A percentile compares a stretch with the other conserved stretches of the same genome.
Conservation (phyloP, 495 filamentous ascomycete genomes). For the Neurospora hispaniola region DNA sequence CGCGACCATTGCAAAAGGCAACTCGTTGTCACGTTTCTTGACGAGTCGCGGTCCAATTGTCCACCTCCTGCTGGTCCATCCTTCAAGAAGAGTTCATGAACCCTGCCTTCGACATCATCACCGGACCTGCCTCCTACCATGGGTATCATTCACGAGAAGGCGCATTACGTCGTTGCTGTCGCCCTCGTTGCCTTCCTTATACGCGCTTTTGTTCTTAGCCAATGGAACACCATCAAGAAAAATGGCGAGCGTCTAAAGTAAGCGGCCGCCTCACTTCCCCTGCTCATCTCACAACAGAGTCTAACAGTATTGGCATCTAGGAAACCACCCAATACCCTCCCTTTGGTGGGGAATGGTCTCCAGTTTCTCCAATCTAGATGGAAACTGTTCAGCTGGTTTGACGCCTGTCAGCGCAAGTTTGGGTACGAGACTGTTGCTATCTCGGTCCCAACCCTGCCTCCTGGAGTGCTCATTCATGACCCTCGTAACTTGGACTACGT, state of each 20-base stretch:
- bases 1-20: background rate
- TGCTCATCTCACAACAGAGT: background rate
- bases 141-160: slow-evolving; percentile 10
- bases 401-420: slow-evolving; percentile 40
- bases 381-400: slow-evolving; percentile 49
- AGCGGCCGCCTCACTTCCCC: background rate
- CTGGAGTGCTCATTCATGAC: slow-evolving; percentile 49
- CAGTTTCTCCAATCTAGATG: slow-evolving; percentile 45
- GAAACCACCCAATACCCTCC: slow-evolving; percentile 45
- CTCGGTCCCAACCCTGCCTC: slow-evolving; percentile 45
- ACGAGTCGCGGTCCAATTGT: background rate
- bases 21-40: background rate
- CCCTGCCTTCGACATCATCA: background rate
- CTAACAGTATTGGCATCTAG: slow-evolving; percentile 8
- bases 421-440: slow-evolving; percentile 47
- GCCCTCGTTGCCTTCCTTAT: slow-evolving; percentile 13
- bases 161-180: slow-evolving; percentile 8
- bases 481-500: slow-evolving; percentile 48
- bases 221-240: slow-evolving; percentile 11
- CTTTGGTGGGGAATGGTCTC: slow-evolving; percentile 47
- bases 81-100: background rate
- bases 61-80: background rate
- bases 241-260: slow-evolving; percentile 21
- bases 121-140: slow-evolving; percentile 1
- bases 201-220: slow-evolving; percentile 2